Percentiles rank a stretch among this genome's conserved stretches.
Evolutionary conservation across 192 early-diverging fungal species (phyloP).

Genomic region (Neocallimastix lanati): DNA sequence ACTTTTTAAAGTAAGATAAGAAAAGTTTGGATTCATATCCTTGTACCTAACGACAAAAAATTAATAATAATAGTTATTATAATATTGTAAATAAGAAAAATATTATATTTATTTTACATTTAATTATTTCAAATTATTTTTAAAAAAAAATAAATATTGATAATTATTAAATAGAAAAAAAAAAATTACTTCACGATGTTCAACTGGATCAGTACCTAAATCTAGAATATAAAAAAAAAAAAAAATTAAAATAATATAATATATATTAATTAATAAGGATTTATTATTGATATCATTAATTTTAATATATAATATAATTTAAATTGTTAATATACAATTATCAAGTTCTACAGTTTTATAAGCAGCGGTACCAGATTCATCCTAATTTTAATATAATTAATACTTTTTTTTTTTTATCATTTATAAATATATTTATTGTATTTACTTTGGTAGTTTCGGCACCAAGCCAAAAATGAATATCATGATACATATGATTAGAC

Average conservation of each 20-base stretch:
- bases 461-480: conserved; percentile 57
- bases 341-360: conserved; percentile 56
- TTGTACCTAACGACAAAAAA: conserved; percentile 22
- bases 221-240: not conserved
- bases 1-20: conserved; percentile 38
- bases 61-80: not conserved
- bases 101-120: too few species aligned
- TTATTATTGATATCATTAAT: too few species aligned
- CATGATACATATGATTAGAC: conserved; percentile 37
- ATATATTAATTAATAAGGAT: too few species aligned
- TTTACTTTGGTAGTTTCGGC: not conserved
- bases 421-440: not conserved
- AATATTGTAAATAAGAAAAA: too few species aligned
- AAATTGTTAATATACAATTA: not conserved
- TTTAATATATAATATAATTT: not conserved
- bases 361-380: conserved; percentile 64
- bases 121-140: too few species aligned
- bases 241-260: too few species aligned
- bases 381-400: conserved; percentile 7
- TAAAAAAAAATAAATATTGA: too few species aligned
- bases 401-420: conserved; percentile 39
- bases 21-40: conserved; percentile 42
- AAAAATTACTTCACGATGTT: not conserved
- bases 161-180: not conserved
- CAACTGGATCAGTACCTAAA: not conserved